Evolutionary conservation across 129 eudicot species (phyloP), one percentile per base, ranked within the genome.

Genomic region (Mikania micrantha): DNA sequence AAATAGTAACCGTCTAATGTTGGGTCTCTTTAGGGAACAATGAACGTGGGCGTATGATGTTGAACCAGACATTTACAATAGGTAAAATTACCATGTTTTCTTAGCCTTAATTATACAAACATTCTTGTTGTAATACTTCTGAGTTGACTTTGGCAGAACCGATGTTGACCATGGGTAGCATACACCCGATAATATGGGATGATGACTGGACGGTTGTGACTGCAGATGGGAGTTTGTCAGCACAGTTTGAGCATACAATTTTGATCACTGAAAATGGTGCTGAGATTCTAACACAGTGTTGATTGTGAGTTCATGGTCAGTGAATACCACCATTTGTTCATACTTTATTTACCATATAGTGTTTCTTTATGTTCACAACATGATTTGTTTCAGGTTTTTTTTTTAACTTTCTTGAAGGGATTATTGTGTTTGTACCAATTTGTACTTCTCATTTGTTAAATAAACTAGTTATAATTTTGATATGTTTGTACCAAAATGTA

Each of bases 191-290:
- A 56, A 84, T 92, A 80, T 92, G 98, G 98, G 83, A 92, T 56
- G 98, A 92, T 74, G 66, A 92, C 54, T 92, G 98, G 98, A 92
- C 98, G 3, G 87, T 88, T 16, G 95, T 92, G 34, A 92, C 98
- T 0, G 84, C 74, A 60, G 98, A 92, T 74, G 96, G 91, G 9
- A 88, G 95, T 80, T 90, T 88, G 38, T 88, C 96, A 1, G 98
- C 96, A 38, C 96, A 92, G 79, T 92, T 92, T 71, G 98, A 92
- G 76, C 98, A 92, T 66, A 92, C 98, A 70, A 48, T 92, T 75
- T 80, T 92, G 67, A 88, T 88, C 31, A 92, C 96, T 4, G 70
- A 79, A 60, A 82, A 82, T 59, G 98, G 98, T 32, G 96, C 87
- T 31, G 98, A 92, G 85, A 92, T 92, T n/a, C 67, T 92, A 41